Percentiles rank a stretch among this genome's conserved stretches.
Evolutionary conservation across 1,284 basidiomycete species (phyloP).

Genomic region (Ceratobasidium sp.): DNA sequence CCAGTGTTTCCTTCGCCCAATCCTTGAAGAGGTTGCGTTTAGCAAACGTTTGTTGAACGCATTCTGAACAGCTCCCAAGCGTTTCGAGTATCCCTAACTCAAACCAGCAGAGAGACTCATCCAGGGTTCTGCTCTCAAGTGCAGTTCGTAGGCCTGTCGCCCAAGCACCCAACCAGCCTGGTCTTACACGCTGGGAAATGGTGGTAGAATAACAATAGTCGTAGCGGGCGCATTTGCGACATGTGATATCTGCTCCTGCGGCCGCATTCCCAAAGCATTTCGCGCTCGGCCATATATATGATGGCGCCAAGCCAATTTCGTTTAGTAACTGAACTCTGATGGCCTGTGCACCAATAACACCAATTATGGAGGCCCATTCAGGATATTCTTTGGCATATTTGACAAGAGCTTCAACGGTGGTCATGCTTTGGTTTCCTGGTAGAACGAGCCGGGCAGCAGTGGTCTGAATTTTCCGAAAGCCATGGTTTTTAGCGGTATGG

Average conservation of each 20-base stretch:
- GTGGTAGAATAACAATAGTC: no score
- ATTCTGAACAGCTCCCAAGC: no score
- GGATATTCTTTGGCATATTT: conserved; percentile 2
- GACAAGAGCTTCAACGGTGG: not conserved
- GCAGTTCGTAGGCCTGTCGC: not conserved
- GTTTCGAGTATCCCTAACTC: no score
- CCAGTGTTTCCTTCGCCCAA: no score
- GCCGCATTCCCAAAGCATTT: not conserved
- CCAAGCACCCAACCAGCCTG: conserved; percentile 4
- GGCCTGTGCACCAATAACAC: conserved; percentile 6
- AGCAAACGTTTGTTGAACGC: no score
- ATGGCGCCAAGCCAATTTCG: not conserved
- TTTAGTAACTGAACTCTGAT: not conserved
- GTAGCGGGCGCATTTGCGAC: not conserved
- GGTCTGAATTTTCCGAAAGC: not conserved
- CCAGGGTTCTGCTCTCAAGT: no score
- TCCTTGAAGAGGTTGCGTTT: no score
- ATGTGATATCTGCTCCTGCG: not conserved
- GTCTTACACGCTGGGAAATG: not conserved
- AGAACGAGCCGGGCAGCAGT: no score
- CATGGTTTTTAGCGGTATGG: not conserved
- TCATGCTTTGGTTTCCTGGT: not conserved
- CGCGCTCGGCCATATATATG: not conserved
- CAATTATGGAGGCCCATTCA: not conserved
- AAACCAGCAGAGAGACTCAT: no score